phyloP scores from a whole-genome alignment of 805 yeast species.

The Lipomyces spencermartinsiae region DNA sequence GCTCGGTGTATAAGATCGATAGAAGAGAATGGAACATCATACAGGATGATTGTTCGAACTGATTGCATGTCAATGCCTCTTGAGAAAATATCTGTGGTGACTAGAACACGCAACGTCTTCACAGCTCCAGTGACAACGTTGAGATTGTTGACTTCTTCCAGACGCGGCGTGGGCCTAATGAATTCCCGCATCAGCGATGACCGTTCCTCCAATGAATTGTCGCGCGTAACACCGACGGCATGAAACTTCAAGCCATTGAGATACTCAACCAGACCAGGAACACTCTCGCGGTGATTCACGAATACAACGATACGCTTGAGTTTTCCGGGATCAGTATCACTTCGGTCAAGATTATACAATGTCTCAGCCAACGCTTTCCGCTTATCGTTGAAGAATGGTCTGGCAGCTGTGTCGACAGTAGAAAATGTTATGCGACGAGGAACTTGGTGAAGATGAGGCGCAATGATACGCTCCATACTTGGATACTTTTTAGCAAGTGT shows the following conservation, averaged over 20 bases:
- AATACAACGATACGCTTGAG: conserved; percentile 85
- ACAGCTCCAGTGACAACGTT: conserved; percentile 41
- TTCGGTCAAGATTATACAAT: conserved; percentile 80
- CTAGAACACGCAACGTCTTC: conserved; percentile 65
- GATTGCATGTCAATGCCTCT: conserved; percentile 88
- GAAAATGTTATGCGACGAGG: conserved; percentile 76
- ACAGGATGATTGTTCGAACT: conserved; percentile 78
- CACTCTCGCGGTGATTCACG: conserved; percentile 75
- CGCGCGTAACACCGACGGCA: conserved; percentile 71
- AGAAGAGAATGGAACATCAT: conserved; percentile 84
- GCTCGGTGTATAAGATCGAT: conserved; percentile 88
- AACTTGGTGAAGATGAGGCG: conserved; percentile 85
- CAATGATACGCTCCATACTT: conserved; percentile 65
- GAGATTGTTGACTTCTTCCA: conserved; percentile 4
- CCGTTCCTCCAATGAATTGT: conserved; percentile 67
- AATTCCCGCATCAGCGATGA: conserved; percentile 63
- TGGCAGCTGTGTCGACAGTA: conserved; percentile 73
- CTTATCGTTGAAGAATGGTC: conserved; percentile 86
- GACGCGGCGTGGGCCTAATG: conserved; percentile 59
- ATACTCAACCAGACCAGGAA: conserved; percentile 61
- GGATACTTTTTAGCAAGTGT: conserved; percentile 69
- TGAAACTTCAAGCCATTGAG: conserved; percentile 63
- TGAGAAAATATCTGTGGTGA: conserved; percentile 88
- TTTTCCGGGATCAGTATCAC: conserved; percentile 76
- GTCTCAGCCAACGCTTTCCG: conserved; percentile 87